Evolutionary conservation across 106 monocot genomes (phyloP).

Genomic region (Dendrobium officinale): DNA sequence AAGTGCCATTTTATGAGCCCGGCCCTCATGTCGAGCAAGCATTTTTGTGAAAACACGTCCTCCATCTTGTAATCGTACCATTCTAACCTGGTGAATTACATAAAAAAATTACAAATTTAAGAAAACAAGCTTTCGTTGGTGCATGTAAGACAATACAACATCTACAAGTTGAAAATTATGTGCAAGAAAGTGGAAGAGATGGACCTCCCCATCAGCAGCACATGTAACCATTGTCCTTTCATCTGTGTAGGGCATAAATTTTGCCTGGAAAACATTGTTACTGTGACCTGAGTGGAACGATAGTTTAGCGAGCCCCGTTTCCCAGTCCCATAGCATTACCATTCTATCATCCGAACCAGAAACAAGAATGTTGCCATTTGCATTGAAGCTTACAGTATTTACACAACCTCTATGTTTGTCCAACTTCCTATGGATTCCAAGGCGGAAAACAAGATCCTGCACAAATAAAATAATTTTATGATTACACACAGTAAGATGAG

Average conservation of each 20-base stretch:
- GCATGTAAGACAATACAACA: not conserved
- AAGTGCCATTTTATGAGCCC: conserved; percentile 73
- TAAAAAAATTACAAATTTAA: not conserved
- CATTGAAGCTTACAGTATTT: conserved; percentile 86
- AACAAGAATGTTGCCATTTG: conserved; percentile 58
- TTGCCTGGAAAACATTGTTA: conserved; percentile 81
- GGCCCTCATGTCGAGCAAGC: conserved; percentile 56
- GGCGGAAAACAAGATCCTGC: conserved; percentile 74
- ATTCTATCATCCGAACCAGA: conserved; percentile 91
- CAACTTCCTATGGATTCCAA: conserved; percentile 55
- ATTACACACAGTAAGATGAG: not conserved
- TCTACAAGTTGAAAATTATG: not conserved
- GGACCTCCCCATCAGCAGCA: conserved; percentile 94
- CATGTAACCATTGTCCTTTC: conserved; percentile 71
- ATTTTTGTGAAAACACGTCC: conserved; percentile 38
- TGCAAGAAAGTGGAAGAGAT: not conserved
- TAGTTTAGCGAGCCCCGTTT: conserved; percentile 37
- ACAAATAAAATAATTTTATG: not conserved
- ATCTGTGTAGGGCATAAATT: conserved; percentile 73
- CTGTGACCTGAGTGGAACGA: conserved; percentile 78
- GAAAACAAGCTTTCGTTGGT: not conserved
- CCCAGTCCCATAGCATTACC: conserved; percentile 92
- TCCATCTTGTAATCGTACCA: conserved; percentile 45
- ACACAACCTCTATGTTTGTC: conserved; percentile 80
- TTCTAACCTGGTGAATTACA: conserved; percentile 51